Conservation (phyloP, 306 rosid species). For the Lathyrus aphaca region DNA sequence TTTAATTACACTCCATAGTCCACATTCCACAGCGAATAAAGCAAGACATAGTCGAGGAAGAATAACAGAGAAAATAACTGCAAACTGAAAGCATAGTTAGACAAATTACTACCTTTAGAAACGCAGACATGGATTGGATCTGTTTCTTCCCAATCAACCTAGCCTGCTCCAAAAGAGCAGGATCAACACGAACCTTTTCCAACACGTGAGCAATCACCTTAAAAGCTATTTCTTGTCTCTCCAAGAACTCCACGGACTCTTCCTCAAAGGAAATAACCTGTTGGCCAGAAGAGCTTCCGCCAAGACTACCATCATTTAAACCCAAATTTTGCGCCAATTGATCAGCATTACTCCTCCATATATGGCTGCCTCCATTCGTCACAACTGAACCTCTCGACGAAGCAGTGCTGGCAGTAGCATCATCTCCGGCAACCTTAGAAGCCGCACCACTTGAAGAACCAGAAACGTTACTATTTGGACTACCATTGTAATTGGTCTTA, state of each 20-base stretch:
- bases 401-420: conserved; percentile 51
- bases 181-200: conserved; percentile 61
- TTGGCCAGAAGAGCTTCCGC: conserved; percentile 55
- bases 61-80: background rate
- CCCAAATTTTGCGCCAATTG: conserved; percentile 67
- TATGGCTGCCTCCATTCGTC: conserved; percentile 66
- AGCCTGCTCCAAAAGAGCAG: conserved; percentile 76
- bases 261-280: conserved; percentile 85
- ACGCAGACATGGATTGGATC: conserved; percentile 75
- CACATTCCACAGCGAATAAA: conserved; percentile 12
- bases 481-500: conserved; percentile 37
- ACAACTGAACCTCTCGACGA: conserved; percentile 61
- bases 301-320: conserved; percentile 62
- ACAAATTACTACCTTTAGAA: conserved; percentile 66
- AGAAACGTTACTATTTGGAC: conserved; percentile 65
- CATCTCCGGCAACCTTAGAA: conserved; percentile 60
- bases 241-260: conserved; percentile 83
- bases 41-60: background rate
- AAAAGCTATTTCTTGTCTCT: conserved; percentile 88
- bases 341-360: conserved; percentile 72
- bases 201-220: conserved; percentile 79
- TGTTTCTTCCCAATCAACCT: conserved; percentile 85
- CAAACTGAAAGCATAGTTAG: background rate
- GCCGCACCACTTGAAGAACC: conserved; percentile 59
- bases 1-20: conserved; percentile 25